phyloP scores from a whole-genome alignment of 257 asterid genomes.

The Paulownia fortunei region DNA sequence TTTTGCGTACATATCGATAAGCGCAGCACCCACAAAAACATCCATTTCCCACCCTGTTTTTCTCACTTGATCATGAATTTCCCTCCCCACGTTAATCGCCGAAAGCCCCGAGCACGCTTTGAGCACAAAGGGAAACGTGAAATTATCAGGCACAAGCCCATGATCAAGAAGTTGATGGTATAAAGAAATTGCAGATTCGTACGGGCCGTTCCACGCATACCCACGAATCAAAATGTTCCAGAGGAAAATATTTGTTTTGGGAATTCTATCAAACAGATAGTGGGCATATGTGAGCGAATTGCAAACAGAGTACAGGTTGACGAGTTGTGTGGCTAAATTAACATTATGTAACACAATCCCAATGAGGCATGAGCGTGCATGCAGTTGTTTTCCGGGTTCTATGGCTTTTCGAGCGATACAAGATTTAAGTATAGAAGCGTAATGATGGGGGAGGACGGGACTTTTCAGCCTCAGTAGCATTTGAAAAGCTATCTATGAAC shows the following conservation, averaged over 20 bases:
- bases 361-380: slow-evolving; percentile 47
- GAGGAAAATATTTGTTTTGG: slow-evolving; percentile 56
- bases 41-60: slow-evolving; percentile 57
- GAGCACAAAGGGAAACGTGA: slow-evolving; percentile 63
- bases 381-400: slow-evolving; percentile 65
- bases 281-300: slow-evolving; percentile 47
- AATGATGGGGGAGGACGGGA: slow-evolving; percentile 28
- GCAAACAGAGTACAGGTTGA: slow-evolving; percentile 53
- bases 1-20: slow-evolving; percentile 71
- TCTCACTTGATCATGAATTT: slow-evolving; percentile 48
- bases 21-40: slow-evolving; percentile 66
- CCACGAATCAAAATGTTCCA: slow-evolving; percentile 74
- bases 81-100: slow-evolving; percentile 48
- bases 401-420: slow-evolving; percentile 47
- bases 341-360: slow-evolving; percentile 40
- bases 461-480: slow-evolving; percentile 15
- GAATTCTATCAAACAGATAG: slow-evolving; percentile 61
- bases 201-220: slow-evolving; percentile 72
- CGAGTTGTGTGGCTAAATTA: slow-evolving; percentile 59
- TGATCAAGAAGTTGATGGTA: slow-evolving; percentile 50
- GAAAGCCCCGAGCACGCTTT: slow-evolving; percentile 65
- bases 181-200: slow-evolving; percentile 48
- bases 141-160: slow-evolving; percentile 60
- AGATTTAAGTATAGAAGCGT: slow-evolving; percentile 50
- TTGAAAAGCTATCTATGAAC: not conserved